Evolutionary conservation across 2,329 filamentous ascomycete species (phyloP).

Genomic region (Arthrinium phaeospermum): DNA sequence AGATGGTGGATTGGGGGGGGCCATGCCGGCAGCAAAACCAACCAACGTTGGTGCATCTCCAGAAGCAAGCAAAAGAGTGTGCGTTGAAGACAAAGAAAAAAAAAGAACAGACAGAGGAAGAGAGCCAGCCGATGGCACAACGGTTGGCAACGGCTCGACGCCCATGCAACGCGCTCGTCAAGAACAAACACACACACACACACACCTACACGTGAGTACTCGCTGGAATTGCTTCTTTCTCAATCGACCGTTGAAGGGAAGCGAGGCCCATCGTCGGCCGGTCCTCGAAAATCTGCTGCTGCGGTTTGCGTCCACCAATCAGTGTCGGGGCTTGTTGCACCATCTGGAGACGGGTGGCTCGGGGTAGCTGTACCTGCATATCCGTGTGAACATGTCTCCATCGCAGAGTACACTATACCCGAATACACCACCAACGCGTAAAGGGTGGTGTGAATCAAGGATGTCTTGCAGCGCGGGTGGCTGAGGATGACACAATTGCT

Average conservation of each 20-base stretch:
- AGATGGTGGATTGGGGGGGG: neutral
- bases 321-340: neutral
- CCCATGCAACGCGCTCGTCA: neutral
- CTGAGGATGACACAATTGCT: conserved; percentile 19
- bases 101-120: neutral
- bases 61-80: neutral
- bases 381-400: neutral
- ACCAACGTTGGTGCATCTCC: neutral
- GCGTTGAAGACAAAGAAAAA: neutral
- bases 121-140: neutral
- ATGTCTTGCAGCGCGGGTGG: conserved; percentile 22
- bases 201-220: neutral
- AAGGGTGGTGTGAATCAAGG: conserved; percentile 17
- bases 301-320: neutral
- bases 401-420: conserved; percentile 10
- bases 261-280: neutral
- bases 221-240: conserved; percentile 4
- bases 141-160: conserved; percentile 7
- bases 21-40: conserved; percentile 9
- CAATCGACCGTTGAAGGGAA: conserved; percentile 10
- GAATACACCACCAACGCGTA: neutral
- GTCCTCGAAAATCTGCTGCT: neutral
- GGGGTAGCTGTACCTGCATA: conserved; percentile 15
- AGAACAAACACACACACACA: neutral
- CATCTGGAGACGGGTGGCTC: conserved; percentile 14